Base-by-base conservation (phyloP, 2,329 filamentous ascomycete genomes). In the Neonectria faginata region DNA sequence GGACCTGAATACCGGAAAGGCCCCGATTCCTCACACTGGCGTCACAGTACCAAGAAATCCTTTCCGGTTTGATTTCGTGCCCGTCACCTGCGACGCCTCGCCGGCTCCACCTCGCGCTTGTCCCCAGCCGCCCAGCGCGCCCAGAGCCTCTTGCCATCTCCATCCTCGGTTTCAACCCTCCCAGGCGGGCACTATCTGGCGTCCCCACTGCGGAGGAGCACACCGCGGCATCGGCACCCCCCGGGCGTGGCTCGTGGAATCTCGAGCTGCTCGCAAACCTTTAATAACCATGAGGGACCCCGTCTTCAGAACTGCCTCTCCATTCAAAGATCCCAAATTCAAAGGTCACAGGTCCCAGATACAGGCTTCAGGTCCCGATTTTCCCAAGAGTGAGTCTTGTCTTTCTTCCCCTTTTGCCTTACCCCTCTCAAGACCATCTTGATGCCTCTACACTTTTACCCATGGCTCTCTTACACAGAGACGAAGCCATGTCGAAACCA, bases 211-310 rank as follows among this genome's bases (percentile, higher is more conserved):
- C 68, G 69, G 69, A 70, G 72, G 65, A 65, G 51, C 64, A 73
- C 72, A 74, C 70, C 72, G 67, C 64, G 63, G 59, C 52, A 53
- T 20, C 25, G 51, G 22, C 70, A 74, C 72, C 60, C 72, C 72
- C 72, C 66, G 60, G 72, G 72, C 60, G 72, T 74, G 61, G 20
- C 44, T 54, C 45, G 25, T 57, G 18, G 58, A 66, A 73, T 71
- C 66, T 66, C 70, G 57, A 72, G 61, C 64, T 70, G 64, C 66
- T 74, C 71, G 71, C 64, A 67, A 64, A 75, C 69, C 67, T 77
- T 75, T 79, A 77, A 80, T 79, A 81, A 79, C 75, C 77, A 79
- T 79, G 75, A 78, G 74, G 74, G 78, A 80, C 72, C 80, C 80
- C 79, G 68, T 81, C 73, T 67, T 70, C 67, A 79, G 79, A 73